Evolutionary conservation across 352 stramenopile species (phyloP).

Genomic region (Phytophthora agathidicida): DNA sequence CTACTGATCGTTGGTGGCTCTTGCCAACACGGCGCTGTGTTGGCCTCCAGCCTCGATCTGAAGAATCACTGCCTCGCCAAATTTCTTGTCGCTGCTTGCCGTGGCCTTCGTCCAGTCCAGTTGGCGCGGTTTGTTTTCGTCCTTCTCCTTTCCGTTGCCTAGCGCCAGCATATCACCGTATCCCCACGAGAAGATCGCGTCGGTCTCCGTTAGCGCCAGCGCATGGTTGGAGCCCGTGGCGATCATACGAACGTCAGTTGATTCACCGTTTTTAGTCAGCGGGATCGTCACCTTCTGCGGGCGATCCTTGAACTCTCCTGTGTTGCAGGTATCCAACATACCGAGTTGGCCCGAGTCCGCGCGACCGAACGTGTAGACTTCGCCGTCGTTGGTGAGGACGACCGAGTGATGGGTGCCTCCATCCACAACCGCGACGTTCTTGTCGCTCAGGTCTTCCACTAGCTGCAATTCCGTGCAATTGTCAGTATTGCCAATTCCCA

Average conservation of each 20-base stretch:
- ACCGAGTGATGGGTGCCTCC: constrained; percentile 94
- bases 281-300: constrained; percentile 74
- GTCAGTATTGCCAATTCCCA: constrained; percentile 92
- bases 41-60: constrained; percentile 88
- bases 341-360: constrained; percentile 95
- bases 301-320: constrained; percentile 81
- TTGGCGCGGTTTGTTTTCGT: constrained; percentile 72
- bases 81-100: constrained; percentile 30
- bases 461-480: constrained; percentile 75
- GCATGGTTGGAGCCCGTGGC: constrained; percentile 89
- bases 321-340: constrained; percentile 69
- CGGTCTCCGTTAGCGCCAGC: constrained; percentile 75
- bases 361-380: constrained; percentile 93
- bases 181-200: constrained; percentile 90
- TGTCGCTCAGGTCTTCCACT: constrained; percentile 69
- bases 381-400: constrained; percentile 86
- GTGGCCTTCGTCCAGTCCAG: constrained; percentile 74
- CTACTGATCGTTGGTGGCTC: constrained; percentile 19
- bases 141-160: constrained; percentile 83
- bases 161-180: constrained; percentile 93
- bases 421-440: constrained; percentile 80
- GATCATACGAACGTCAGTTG: constrained; percentile 50
- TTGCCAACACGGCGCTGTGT: constrained; percentile 84
- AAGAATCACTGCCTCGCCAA: constrained; percentile 65
- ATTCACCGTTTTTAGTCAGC: constrained; percentile 29